Conservation (phyloP, 2,329 filamentous ascomycete genomes). For the Aureobasidium pullulans region DNA sequence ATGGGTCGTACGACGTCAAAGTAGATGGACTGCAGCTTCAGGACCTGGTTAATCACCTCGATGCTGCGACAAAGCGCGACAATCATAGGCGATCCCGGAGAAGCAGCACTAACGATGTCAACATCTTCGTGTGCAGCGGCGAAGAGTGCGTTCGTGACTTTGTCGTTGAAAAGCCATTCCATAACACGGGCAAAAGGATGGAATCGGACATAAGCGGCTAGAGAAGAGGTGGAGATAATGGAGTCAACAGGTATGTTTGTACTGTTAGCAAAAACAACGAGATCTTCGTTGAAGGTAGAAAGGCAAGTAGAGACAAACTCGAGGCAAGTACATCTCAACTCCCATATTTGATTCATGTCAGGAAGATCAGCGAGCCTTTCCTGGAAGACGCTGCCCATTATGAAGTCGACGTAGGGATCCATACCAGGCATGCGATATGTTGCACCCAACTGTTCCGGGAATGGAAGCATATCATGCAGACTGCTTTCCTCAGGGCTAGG, state of each 20-base stretch:
- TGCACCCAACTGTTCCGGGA: slow-evolving; percentile 76
- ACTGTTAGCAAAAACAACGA: slow-evolving; percentile 77
- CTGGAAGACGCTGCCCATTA: slow-evolving; percentile 62
- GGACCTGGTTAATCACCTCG: slow-evolving; percentile 71
- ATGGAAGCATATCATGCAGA: slow-evolving; percentile 70
- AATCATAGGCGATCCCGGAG: slow-evolving; percentile 73
- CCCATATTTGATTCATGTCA: slow-evolving; percentile 61
- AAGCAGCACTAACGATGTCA: slow-evolving; percentile 61
- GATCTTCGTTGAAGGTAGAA: slow-evolving; percentile 84
- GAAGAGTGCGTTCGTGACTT: slow-evolving; percentile 73
- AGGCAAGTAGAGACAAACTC: slow-evolving; percentile 76
- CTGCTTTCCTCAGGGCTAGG: slow-evolving; percentile 55
- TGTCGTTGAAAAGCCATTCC: slow-evolving; percentile 97
- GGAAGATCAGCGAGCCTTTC: slow-evolving; percentile 47
- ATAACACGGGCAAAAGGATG: slow-evolving; percentile 93
- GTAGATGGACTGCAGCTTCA: slow-evolving; percentile 87
- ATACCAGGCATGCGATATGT: slow-evolving; percentile 76
- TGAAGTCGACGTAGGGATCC: slow-evolving; percentile 87
- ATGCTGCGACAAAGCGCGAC: slow-evolving; percentile 72
- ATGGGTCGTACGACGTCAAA: slow-evolving; percentile 78
- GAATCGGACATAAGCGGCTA: slow-evolving; percentile 72
- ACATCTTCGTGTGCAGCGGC: slow-evolving; percentile 69
- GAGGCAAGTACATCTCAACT: slow-evolving; percentile 73
- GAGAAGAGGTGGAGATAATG: slow-evolving; percentile 64
- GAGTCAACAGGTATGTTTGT: slow-evolving; percentile 68